A percentile compares a stretch with the other conserved stretches of the same genome.
phyloP scores from a whole-genome alignment of 805 yeast genomes.

The Sugiyamaella floridensis region DNA sequence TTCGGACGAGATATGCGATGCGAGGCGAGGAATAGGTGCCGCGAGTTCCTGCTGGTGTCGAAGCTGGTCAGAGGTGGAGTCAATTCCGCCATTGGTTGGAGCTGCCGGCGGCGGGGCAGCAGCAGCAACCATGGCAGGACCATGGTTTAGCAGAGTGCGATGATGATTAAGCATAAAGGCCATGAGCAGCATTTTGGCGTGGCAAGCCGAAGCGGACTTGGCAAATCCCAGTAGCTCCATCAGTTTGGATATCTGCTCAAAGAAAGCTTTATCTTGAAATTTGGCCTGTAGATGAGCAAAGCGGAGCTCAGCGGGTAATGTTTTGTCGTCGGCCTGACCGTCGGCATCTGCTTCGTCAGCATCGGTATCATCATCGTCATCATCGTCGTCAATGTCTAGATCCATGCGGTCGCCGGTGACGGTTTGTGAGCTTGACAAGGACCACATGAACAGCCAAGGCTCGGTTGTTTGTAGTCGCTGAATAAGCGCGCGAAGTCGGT shows the following conservation, averaged over 20 bases:
- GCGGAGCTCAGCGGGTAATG: conserved; percentile 5
- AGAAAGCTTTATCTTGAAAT: conserved; percentile 10
- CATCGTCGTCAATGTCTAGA: background rate
- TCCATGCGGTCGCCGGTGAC: conserved; percentile 4
- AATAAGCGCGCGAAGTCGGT: conserved; percentile 12
- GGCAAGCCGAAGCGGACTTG: conserved; percentile 13
- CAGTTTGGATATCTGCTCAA: conserved; percentile 3
- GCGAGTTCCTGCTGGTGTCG: background rate
- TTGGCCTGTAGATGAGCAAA: conserved; percentile 10
- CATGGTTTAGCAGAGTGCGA: background rate
- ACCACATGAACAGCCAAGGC: conserved; percentile 19
- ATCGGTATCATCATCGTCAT: background rate
- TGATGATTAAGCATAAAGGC: conserved; percentile 19
- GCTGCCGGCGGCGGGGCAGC: too few relatives aligned
- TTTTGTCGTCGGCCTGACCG: background rate
- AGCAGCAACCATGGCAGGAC: background rate
- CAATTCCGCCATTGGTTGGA: background rate
- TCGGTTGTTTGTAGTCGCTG: conserved; percentile 4
- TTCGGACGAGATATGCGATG: background rate
- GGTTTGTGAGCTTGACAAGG: background rate
- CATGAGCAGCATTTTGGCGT: conserved; percentile 18
- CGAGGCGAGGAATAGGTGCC: background rate
- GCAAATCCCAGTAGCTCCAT: conserved; percentile 14
- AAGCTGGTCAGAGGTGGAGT: background rate
- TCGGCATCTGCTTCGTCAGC: background rate